phyloP scores from a whole-genome alignment of 2,329 filamentous ascomycete species.

The Stagonosporopsis chrysanthemi region DNA sequence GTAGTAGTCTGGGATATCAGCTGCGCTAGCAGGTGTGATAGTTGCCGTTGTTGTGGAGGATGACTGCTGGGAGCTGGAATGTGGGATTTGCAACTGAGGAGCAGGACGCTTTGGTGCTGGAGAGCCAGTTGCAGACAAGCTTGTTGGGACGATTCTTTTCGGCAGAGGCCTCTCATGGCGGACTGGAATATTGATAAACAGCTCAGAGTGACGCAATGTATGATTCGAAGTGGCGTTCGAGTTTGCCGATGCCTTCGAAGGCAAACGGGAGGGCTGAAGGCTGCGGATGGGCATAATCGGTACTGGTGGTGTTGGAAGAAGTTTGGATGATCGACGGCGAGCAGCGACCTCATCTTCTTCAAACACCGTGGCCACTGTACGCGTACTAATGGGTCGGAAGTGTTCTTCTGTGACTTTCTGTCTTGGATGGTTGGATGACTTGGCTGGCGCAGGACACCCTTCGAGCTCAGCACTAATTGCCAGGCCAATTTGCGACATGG shows the following conservation, averaged over 20 bases:
- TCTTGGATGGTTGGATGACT: constrained; percentile 15
- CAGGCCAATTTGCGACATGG: constrained; percentile 47
- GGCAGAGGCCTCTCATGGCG: constrained; percentile 40
- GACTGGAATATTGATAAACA: constrained; percentile 44
- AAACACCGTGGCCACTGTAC: constrained; percentile 49
- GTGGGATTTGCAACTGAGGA: constrained; percentile 14
- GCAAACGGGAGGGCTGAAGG: constrained; percentile 39
- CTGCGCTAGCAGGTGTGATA: constrained; percentile 34
- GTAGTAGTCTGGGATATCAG: constrained; percentile 50
- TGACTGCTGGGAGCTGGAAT: constrained; percentile 23
- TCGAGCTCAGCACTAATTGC: constrained; percentile 49
- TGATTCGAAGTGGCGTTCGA: constrained; percentile 16
- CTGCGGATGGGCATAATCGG: constrained; percentile 46
- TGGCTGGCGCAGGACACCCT: constrained; percentile 29
- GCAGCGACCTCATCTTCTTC: constrained; percentile 45
- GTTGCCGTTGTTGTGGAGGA: constrained; percentile 30
- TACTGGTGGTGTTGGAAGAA: constrained; percentile 43
- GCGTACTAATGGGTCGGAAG: constrained; percentile 39
- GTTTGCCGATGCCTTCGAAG: constrained; percentile 32
- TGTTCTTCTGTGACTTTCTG: constrained; percentile 17
- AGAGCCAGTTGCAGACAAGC: constrained; percentile 18
- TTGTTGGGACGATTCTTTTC: constrained; percentile 18
- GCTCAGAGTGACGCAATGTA: constrained; percentile 30
- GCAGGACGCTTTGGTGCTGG: constrained; percentile 17
- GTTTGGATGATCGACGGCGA: constrained; percentile 36